A percentile compares a stretch with the other conserved stretches of the same genome.
Conservation (phyloP, 306 rosid species). For the Sicyos edulis region DNA sequence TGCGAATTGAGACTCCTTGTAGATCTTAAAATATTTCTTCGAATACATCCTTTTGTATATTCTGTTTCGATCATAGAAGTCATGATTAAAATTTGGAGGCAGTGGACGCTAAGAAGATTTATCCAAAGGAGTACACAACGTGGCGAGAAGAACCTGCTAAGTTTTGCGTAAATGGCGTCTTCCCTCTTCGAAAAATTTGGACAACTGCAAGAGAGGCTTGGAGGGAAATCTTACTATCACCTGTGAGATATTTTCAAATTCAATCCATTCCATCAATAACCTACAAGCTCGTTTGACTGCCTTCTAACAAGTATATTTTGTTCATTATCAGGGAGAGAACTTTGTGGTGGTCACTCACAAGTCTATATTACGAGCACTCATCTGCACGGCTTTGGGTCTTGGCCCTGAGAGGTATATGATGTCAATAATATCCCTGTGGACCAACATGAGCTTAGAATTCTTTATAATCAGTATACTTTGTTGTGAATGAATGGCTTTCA, state of each 20-base stretch:
- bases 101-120: constrained; percentile 43
- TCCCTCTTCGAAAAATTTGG: constrained; percentile 62
- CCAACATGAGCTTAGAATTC: neutral
- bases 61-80: constrained; percentile 34
- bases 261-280: neutral
- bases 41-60: constrained; percentile 16
- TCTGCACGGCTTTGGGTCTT: constrained; percentile 70
- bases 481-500: neutral
- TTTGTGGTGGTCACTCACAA: constrained; percentile 69
- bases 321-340: constrained; percentile 52
- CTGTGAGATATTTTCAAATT: constrained; percentile 42
- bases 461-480: neutral
- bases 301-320: constrained; percentile 15
- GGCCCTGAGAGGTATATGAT: constrained; percentile 54
- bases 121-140: constrained; percentile 43
- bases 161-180: constrained; percentile 49
- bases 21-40: constrained; percentile 13
- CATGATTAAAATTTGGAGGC: constrained; percentile 52
- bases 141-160: constrained; percentile 84
- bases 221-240: constrained; percentile 59
- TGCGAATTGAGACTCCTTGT: neutral
- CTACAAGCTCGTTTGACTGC: neutral
- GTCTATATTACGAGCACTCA: constrained; percentile 67
- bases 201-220: constrained; percentile 57
- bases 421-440: neutral